These are phyloP conservation scores for Pseudozyma tsukubaensis DNA, from an alignment of 1,284 basidiomycete species.

Conservation along the genomic window DNA sequence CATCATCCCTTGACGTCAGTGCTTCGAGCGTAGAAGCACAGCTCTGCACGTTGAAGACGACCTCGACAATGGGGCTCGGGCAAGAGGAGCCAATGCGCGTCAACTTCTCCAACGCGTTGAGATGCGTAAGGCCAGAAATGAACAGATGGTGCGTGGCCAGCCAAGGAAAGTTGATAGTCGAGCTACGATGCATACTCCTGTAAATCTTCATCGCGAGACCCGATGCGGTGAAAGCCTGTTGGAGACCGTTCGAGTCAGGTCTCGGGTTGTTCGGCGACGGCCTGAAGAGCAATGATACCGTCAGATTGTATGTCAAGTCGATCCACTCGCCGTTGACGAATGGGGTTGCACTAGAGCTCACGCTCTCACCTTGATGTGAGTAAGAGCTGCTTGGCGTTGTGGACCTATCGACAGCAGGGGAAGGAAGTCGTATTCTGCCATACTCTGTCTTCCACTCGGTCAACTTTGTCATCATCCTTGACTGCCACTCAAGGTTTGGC, in stretches of 20 bases:
- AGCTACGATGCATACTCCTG: conserved; percentile 46
- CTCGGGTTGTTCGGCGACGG: conserved; percentile 46
- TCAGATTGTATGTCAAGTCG: conserved; percentile 45
- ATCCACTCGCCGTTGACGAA: conserved; percentile 50
- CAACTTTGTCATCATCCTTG: conserved; percentile 47
- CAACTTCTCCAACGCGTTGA: conserved; percentile 49
- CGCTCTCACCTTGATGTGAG: conserved; percentile 12
- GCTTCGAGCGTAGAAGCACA: conserved; percentile 49
- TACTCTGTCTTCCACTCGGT: conserved; percentile 39
- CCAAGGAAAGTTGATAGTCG: conserved; percentile 49
- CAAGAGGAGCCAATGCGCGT: conserved; percentile 19
- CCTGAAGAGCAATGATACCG: conserved; percentile 41
- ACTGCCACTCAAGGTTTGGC: conserved; percentile 48
- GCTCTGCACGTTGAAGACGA: conserved; percentile 50
- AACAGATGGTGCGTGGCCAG: conserved; percentile 48
- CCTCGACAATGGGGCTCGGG: conserved; percentile 41
- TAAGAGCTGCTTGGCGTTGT: not conserved
- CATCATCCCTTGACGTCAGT: conserved; percentile 40
- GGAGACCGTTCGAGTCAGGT: conserved; percentile 36
- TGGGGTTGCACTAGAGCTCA: conserved; percentile 31
- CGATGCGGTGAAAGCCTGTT: conserved; percentile 41
- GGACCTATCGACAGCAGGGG: not conserved
- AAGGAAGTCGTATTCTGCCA: conserved; percentile 12
- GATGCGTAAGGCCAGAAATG: conserved; percentile 47
- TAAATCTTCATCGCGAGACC: conserved; percentile 49